phyloP scores from a whole-genome alignment of 345 rosid genomes.

The Adansonia digitata region DNA sequence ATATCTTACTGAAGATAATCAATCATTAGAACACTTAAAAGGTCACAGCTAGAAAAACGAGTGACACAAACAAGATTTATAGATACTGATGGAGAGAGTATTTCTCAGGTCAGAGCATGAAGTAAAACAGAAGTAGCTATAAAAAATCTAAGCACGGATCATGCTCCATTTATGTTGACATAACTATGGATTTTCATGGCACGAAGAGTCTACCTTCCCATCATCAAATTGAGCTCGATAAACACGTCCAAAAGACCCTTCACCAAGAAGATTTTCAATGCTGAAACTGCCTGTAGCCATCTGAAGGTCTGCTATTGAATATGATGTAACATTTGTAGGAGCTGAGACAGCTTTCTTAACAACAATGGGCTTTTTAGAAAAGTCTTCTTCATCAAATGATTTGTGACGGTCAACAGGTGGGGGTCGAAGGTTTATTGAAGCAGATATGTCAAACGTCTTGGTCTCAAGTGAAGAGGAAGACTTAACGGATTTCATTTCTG shows the following conservation, averaged over 20 bases:
- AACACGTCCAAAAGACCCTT: conserved; percentile 93
- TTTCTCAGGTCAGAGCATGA: neutral
- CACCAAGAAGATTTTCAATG: conserved; percentile 81
- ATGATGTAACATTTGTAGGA: conserved; percentile 58
- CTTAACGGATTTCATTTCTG: conserved; percentile 69
- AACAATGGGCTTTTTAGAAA: conserved; percentile 48
- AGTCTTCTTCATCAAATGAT: conserved; percentile 83
- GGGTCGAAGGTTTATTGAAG: conserved; percentile 72
- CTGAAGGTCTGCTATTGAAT: conserved; percentile 91
- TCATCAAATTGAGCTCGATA: conserved; percentile 89
- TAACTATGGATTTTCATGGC: neutral
- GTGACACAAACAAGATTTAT: neutral
- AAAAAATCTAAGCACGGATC: neutral
- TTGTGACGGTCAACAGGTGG: conserved; percentile 84
- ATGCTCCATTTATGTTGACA: neutral
- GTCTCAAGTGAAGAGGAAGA: conserved; percentile 45
- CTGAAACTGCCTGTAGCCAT: conserved; percentile 90
- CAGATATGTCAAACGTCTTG: conserved; percentile 56
- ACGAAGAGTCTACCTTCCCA: conserved; percentile 55
- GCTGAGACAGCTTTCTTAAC: conserved; percentile 54
- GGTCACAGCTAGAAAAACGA: neutral
- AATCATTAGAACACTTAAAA: neutral
- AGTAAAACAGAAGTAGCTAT: neutral
- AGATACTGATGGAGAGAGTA: neutral
- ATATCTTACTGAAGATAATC: neutral